Evolutionary conservation across 805 yeast genomes (phyloP).

Genomic region (Pichia rugopelliculosa): DNA sequence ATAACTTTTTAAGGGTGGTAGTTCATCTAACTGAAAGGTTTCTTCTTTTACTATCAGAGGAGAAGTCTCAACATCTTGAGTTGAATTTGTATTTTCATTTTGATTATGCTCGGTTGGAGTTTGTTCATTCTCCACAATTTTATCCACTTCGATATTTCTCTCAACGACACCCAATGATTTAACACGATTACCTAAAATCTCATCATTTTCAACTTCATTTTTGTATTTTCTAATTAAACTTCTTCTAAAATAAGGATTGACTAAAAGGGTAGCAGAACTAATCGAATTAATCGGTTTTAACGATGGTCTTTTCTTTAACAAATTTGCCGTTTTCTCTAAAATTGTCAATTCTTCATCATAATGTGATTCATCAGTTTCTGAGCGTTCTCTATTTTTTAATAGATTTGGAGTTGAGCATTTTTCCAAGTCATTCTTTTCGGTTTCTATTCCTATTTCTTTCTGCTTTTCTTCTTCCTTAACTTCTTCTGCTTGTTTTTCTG

Average conservation of each 20-base stretch:
- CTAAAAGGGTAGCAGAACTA: not conserved
- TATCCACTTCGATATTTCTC: not conserved
- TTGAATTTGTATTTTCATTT: not conserved
- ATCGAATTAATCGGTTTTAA: not conserved
- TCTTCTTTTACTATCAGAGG: not conserved
- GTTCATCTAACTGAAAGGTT: not conserved
- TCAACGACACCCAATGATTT: not conserved
- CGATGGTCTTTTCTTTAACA: slow-evolving; percentile 1
- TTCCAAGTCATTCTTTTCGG: not conserved
- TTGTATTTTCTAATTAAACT: slow-evolving; percentile 6
- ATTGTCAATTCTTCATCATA: not conserved
- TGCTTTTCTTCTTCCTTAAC: no score
- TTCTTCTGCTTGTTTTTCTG: not conserved
- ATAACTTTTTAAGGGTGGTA: not conserved
- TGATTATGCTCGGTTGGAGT: not conserved
- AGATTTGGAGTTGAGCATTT: not conserved
- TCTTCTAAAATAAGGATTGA: slow-evolving; percentile 4
- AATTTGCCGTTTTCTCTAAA: not conserved
- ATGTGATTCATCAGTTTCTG: not conserved
- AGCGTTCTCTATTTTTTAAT: not conserved
- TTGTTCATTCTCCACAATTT: not conserved
- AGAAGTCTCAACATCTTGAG: not conserved
- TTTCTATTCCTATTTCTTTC: not conserved
- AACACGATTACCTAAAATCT: not conserved
- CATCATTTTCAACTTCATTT: slow-evolving; percentile 3